Conservation (phyloP, 176 grass and related monocot species). For the Chloris gayana region DNA sequence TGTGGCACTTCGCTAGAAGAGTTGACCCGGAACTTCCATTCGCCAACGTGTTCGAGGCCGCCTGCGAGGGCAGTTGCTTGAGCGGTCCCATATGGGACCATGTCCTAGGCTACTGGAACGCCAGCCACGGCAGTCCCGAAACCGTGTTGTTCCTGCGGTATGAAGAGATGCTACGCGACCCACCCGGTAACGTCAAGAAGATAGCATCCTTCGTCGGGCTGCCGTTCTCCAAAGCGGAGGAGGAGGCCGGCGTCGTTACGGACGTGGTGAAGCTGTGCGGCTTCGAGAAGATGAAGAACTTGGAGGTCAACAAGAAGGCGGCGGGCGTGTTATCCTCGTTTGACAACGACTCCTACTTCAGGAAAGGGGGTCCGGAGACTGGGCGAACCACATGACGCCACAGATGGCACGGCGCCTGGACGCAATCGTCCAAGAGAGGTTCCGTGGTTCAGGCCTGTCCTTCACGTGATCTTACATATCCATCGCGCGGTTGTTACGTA, state of each 20-base stretch:
- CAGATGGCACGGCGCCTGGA: not conserved
- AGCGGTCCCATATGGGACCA: slow-evolving; percentile 40
- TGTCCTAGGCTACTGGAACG: slow-evolving; percentile 31
- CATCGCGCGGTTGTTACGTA: too few relatives aligned
- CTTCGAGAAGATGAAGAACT: not conserved
- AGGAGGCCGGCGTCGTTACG: not conserved
- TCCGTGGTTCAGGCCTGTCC: not conserved
- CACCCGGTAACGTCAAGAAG: not conserved
- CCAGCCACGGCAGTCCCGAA: not conserved
- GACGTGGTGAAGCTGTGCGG: slow-evolving; percentile 25
- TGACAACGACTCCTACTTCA: not conserved
- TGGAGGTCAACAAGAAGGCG: not conserved
- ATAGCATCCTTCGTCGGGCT: slow-evolving; percentile 22
- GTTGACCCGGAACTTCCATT: fast-evolving
- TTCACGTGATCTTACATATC: too few relatives aligned
- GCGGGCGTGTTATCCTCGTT: not conserved
- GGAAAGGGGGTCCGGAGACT: slow-evolving; percentile 9
- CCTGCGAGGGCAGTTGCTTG: slow-evolving; percentile 6
- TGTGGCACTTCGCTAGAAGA: not conserved
- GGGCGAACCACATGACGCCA: slow-evolving; percentile 1
- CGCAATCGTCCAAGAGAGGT: not conserved
- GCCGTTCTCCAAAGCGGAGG: slow-evolving; percentile 12
- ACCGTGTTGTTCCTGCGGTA: slow-evolving; percentile 40
- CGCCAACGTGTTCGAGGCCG: not conserved
- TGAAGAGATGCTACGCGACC: slow-evolving; percentile 30